Evolutionary conservation across 2,329 filamentous ascomycete genomes (phyloP).

Genomic region (Aspergillus sp.): DNA sequence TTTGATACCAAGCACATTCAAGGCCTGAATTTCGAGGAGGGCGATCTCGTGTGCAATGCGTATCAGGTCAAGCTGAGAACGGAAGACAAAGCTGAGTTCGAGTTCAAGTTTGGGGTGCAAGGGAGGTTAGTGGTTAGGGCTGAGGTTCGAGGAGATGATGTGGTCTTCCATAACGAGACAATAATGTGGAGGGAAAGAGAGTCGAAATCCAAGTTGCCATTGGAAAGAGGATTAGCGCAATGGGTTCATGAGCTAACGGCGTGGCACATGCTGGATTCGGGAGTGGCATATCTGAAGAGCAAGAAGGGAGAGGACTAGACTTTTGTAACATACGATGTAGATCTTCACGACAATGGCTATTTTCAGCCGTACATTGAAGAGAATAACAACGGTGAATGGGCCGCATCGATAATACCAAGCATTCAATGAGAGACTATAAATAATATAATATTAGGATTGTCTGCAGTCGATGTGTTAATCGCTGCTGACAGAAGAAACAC

Average conservation of each 20-base stretch:
- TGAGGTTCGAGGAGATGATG: constrained; percentile 19
- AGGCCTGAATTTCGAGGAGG: constrained; percentile 32
- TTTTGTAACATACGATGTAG: background rate
- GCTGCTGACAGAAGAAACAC: constrained; percentile 9
- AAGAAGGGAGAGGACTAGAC: constrained; percentile 18
- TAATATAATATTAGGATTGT: background rate
- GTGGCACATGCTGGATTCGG: constrained; percentile 44
- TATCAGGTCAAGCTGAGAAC: constrained; percentile 35
- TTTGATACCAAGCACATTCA: constrained; percentile 33
- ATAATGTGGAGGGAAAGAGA: constrained; percentile 35
- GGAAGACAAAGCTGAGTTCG: constrained; percentile 37
- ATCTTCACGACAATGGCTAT: background rate
- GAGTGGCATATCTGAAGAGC: constrained; percentile 35
- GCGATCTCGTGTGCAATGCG: constrained; percentile 38
- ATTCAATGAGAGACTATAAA: background rate
- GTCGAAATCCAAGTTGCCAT: constrained; percentile 29
- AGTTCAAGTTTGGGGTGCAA: constrained; percentile 25
- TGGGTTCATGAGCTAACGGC: constrained; percentile 40
- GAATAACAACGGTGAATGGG: background rate
- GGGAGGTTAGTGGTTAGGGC: constrained; percentile 34
- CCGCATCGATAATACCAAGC: background rate
- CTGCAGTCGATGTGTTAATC: background rate
- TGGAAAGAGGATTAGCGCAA: constrained; percentile 34
- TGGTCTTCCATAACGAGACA: constrained; percentile 36
- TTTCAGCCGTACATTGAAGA: background rate